A percentile compares a stretch with the other conserved stretches of the same genome.
phyloP scores from a whole-genome alignment of 805 yeast genomes.

The Brettanomyces anomalus region DNA sequence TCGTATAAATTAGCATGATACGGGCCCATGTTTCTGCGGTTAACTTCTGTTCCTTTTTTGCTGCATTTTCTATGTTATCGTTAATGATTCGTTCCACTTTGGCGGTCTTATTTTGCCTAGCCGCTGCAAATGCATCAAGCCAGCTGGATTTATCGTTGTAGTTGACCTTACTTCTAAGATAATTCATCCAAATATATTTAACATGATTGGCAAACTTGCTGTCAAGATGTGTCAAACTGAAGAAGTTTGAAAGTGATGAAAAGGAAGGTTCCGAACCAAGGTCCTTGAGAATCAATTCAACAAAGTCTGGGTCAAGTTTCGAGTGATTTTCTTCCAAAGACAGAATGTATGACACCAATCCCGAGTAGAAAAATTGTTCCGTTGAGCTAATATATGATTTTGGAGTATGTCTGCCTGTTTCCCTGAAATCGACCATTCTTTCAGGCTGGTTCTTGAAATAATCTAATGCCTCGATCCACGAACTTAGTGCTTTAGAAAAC shows the following conservation, averaged over 20 bases:
- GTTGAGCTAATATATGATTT: slow-evolving; percentile 3
- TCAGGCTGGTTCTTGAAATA: slow-evolving; percentile 16
- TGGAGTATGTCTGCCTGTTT: slow-evolving; percentile 1
- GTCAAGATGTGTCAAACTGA: slow-evolving; percentile 4
- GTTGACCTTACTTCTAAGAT: slow-evolving; percentile 9
- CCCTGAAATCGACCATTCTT: not conserved
- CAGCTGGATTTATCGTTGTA: slow-evolving; percentile 12
- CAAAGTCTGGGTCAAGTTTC: slow-evolving; percentile 14
- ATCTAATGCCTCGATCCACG: slow-evolving; percentile 21
- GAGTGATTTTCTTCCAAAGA: slow-evolving; percentile 11
- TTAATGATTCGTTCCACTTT: slow-evolving; percentile 11
- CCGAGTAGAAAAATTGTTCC: slow-evolving; percentile 7
- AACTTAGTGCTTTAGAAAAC: slow-evolving; percentile 18
- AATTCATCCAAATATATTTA: slow-evolving; percentile 3
- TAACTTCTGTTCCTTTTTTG: slow-evolving; percentile 25
- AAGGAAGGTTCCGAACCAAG: not conserved
- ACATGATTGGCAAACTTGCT: slow-evolving; percentile 5
- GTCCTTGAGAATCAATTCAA: slow-evolving; percentile 11
- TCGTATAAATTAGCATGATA: slow-evolving; percentile 39
- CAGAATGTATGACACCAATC: slow-evolving; percentile 12
- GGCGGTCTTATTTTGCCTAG: slow-evolving; percentile 10
- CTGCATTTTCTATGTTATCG: slow-evolving; percentile 15
- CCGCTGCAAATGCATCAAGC: slow-evolving; percentile 9
- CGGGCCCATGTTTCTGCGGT: slow-evolving; percentile 32
- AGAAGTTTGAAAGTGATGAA: not conserved